Evolutionary conservation across 2,329 filamentous ascomycete species (phyloP), one percentile per base, ranked within the genome.

Genomic region (Fusarium pininemorale): DNA sequence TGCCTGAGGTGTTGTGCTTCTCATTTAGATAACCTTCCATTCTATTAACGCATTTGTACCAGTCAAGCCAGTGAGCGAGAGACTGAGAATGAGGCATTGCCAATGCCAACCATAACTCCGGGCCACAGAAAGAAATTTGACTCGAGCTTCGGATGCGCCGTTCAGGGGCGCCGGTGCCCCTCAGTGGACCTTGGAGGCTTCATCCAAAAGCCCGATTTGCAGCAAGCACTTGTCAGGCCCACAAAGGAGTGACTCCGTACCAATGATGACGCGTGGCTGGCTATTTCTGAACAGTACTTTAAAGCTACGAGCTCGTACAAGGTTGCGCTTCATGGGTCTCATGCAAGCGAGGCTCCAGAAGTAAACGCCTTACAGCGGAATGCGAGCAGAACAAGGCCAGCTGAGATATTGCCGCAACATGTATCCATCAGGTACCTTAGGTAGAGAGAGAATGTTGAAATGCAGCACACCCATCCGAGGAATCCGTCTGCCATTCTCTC

Each of bases 61-160:
- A 30, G 30, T 30, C 30, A 30, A 30, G 30, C 30, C 30, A 26
- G 24, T 35, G 35, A 67, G 54, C 32, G 32, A 35, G 32, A 35
- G 32, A 30, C 30, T 47, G 55, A 61, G 38, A 63, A 50, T 55
- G 55, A 65, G 44, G 69, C 50, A 73, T 57, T 47, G 47, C 30
- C 38, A 66, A 66, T 37, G 50, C 70, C 48, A 53, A 67, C 66
- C 50, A 45, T 45, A 41, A 60, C 59, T 55, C 50, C 39, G 24
- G 35, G 42, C 50, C 39, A 58, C 38, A 69, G 55, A 69, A 64
- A 57, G 70, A 73, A 54, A 66, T 67, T 75, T 75, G 69, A 66
- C 67, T 72, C 67, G 63, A 69, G 55, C 57, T 64, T 74, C 77
- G 77, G 77, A 78, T 63, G 77, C 66, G 74, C 77, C 75, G 77